Percentiles rank a stretch among this genome's conserved stretches.
phyloP scores from a whole-genome alignment of 768 basidiomycete genomes.

The Collybia sordida region DNA sequence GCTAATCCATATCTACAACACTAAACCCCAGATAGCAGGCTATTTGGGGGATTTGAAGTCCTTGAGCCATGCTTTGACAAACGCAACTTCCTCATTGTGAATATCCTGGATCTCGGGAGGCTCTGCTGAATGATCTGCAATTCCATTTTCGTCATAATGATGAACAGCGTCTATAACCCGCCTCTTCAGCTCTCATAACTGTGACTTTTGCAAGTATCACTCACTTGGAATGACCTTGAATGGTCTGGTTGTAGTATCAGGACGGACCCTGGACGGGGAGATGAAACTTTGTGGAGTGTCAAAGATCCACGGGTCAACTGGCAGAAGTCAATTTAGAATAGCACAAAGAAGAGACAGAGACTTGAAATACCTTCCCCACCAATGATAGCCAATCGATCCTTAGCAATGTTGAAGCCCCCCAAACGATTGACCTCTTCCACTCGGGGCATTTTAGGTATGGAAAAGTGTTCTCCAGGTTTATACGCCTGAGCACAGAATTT shows the following conservation, averaged over 20 bases:
- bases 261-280: slow-evolving; percentile 60
- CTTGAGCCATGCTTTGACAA: slow-evolving; percentile 74
- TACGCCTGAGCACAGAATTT: slow-evolving; percentile 54
- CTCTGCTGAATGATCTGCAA: slow-evolving; percentile 58
- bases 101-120: slow-evolving; percentile 79
- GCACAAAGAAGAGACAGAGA: neutral
- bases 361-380: too few species aligned
- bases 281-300: slow-evolving; percentile 80
- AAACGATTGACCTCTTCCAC: too few species aligned
- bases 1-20: too few species aligned
- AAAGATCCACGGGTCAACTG: slow-evolving; percentile 90
- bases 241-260: slow-evolving; percentile 72
- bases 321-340: too few species aligned
- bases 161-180: slow-evolving; percentile 79
- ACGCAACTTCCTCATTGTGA: slow-evolving; percentile 76
- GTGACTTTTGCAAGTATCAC: too few species aligned
- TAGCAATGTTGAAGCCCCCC: too few species aligned
- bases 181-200: too few species aligned
- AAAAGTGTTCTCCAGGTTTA: slow-evolving; percentile 73
- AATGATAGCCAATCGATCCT: too few species aligned
- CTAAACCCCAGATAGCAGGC: too few species aligned
- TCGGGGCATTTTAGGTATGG: slow-evolving; percentile 68
- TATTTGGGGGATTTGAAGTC: too few species aligned
- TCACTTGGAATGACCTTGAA: slow-evolving; percentile 86
- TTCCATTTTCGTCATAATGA: slow-evolving; percentile 76